Conservation (phyloP, 352 stramenopile genomes). For the Stephanocyclus meneghinianus region DNA sequence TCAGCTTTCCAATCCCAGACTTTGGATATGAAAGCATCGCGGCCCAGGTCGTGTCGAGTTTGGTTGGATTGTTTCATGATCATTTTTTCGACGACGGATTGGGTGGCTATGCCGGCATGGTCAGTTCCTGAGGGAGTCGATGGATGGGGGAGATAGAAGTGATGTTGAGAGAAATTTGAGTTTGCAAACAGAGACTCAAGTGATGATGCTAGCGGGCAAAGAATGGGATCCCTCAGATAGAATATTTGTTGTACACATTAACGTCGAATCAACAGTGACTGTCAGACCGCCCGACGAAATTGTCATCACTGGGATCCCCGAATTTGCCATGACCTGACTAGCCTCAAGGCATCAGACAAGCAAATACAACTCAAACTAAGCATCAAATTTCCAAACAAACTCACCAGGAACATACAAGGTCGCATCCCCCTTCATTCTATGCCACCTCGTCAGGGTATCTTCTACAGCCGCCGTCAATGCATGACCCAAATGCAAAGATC, state of each 20-base stretch:
- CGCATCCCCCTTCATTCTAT: conserved; percentile 96
- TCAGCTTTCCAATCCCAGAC: conserved; percentile 98
- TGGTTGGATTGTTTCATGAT: conserved; percentile 91
- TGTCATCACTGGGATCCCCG: conserved; percentile 35
- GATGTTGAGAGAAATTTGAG: background rate
- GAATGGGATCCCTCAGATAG: conserved; percentile 30
- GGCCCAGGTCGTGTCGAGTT: conserved; percentile 91
- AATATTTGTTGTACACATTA: conserved; percentile 51
- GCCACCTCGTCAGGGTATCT: conserved; percentile 94
- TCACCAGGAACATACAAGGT: conserved; percentile 93
- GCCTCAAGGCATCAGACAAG: background rate
- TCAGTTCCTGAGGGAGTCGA: conserved; percentile 85
- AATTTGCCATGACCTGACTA: background rate
- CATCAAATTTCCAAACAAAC: conserved; percentile 13
- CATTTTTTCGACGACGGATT: conserved; percentile 98
- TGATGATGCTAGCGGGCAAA: background rate
- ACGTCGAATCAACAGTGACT: conserved; percentile 51
- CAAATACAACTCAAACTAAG: background rate
- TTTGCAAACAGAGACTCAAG: background rate
- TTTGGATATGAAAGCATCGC: conserved; percentile 94
- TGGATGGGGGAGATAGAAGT: background rate
- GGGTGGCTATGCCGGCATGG: conserved; percentile 99
- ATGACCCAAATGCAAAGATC: conserved; percentile 96
- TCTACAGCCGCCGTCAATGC: conserved; percentile 96
- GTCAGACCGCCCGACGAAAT: conserved; percentile 49